A percentile compares a stretch with the other conserved stretches of the same genome.
Evolutionary conservation across 2,329 filamentous ascomycete genomes (phyloP).

Genomic region (Zalaria obscura): DNA sequence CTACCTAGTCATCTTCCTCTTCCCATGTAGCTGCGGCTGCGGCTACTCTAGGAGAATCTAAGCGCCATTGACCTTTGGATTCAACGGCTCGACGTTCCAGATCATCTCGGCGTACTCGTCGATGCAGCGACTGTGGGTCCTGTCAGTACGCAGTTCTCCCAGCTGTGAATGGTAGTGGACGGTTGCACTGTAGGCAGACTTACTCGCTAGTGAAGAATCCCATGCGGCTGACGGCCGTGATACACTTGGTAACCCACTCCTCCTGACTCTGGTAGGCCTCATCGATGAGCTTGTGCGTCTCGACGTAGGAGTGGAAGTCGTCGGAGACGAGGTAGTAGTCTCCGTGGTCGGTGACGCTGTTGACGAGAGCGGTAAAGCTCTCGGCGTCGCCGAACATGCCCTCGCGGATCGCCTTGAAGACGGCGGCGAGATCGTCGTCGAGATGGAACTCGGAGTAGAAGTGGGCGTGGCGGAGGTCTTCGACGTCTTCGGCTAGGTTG

Average conservation of each 20-base stretch:
- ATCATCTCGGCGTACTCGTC: conserved; percentile 94
- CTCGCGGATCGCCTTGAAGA: conserved; percentile 70
- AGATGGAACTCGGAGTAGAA: conserved; percentile 68
- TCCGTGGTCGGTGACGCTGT: conserved; percentile 78
- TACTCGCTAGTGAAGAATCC: conserved; percentile 86
- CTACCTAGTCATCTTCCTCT: no score
- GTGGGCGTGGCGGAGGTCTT: conserved; percentile 84
- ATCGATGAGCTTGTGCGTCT: conserved; percentile 83
- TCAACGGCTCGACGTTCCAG: conserved; percentile 86
- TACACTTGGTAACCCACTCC: conserved; percentile 82
- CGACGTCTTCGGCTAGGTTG: conserved; percentile 88
- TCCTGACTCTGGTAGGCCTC: conserved; percentile 85
- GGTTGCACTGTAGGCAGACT: not conserved
- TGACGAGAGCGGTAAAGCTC: conserved; percentile 70
- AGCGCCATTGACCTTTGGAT: conserved; percentile 17
- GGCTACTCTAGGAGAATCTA: not conserved
- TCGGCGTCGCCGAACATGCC: conserved; percentile 68
- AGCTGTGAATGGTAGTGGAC: not conserved
- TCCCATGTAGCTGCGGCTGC: no score
- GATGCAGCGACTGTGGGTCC: conserved; percentile 51
- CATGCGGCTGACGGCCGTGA: conserved; percentile 81
- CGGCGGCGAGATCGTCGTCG: conserved; percentile 61
- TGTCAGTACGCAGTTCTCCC: no score
- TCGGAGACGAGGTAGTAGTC: conserved; percentile 98
- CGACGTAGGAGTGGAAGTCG: conserved; percentile 88